Base-by-base conservation (phyloP, 2,329 filamentous ascomycete species). In the Ophiostoma perfectum region DNA sequence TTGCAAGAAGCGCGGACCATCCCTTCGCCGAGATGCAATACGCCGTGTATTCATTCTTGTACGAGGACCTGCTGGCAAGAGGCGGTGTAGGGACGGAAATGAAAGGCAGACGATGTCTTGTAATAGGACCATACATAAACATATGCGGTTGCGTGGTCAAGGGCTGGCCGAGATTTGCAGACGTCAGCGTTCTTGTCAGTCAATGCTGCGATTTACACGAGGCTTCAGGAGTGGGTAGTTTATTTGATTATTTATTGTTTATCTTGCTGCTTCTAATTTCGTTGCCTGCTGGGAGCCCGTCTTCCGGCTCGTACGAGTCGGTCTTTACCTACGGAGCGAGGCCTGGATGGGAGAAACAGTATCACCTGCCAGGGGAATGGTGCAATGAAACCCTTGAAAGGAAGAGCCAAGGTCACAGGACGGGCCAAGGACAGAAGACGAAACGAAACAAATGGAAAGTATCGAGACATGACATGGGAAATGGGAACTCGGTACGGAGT, bases 271-370 rank as follows among this genome's bases (percentile, higher is more conserved):
- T 7, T 36, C 27, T 16, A 41, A 62, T 62, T 62, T 62, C 36
- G 58, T n/a, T 62, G 36, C 36, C 36, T 41, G 38, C 36, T 39
- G 58, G 36, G 39, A 62, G 27, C 12, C 58, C 58, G 58, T 16
- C 58, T 62, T 62, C 58, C 58, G 58, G 27, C 58, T 62, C 58
- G 58, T 62, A 62, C 58, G 58, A 62, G 58, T 62, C 58, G 58
- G 58, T 62, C 16, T 58, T 62, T 38, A 62, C 58, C 36, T 9
- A 55, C 18, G 49, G 49, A 55, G 58, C 58, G 58, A 38, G 58
- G 58, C 36, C 38, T 38, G 36, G 27, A 62, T 14, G 8, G 2
- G 11, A 11, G 52, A 58, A 27, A 27, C 27, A 27, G 27, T 1
- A 27, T 27, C 27, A 27, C 27, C 27, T 55, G n/a, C 18, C 49